phyloP scores from a whole-genome alignment of 176 grass and related monocot species.

The Hordeum marinum region DNA sequence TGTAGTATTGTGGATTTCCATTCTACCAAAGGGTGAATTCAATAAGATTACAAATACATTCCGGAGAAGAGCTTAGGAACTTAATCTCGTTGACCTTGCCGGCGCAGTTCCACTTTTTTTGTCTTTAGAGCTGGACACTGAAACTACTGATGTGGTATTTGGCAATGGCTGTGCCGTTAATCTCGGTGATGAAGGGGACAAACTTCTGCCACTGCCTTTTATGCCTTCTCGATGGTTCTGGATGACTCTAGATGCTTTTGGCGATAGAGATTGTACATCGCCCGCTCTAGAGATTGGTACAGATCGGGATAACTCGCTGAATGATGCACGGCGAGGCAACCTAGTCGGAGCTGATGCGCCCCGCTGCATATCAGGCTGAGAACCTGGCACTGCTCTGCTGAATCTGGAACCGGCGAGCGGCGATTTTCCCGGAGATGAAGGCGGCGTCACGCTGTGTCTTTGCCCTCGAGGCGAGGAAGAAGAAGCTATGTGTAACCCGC shows the following conservation, averaged over 20 bases:
- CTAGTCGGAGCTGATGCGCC: not conserved
- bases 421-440: not conserved
- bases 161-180: not conserved
- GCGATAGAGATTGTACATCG: not conserved
- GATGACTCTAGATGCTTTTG: not conserved
- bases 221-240: not conserved
- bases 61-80: not conserved
- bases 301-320: not conserved
- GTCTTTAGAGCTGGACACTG: not conserved
- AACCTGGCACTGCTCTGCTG: not conserved
- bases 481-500: not conserved
- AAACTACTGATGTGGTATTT: not conserved
- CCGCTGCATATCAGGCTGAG: not conserved
- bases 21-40: not conserved
- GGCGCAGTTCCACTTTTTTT: not conserved
- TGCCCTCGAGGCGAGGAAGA: not conserved
- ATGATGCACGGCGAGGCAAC: slow-evolving; percentile 15
- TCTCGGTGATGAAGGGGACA: slow-evolving; percentile 3
- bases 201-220: not conserved
- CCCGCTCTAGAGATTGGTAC: not conserved
- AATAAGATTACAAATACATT: slow-evolving; percentile 1
- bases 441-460: not conserved
- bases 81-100: slow-evolving; percentile 13
- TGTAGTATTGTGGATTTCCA: not conserved
- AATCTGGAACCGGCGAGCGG: not conserved